These are phyloP conservation scores for Naegleria lovaniensis DNA, from an alignment of 208 protist species.

Conservation along the genomic window DNA sequence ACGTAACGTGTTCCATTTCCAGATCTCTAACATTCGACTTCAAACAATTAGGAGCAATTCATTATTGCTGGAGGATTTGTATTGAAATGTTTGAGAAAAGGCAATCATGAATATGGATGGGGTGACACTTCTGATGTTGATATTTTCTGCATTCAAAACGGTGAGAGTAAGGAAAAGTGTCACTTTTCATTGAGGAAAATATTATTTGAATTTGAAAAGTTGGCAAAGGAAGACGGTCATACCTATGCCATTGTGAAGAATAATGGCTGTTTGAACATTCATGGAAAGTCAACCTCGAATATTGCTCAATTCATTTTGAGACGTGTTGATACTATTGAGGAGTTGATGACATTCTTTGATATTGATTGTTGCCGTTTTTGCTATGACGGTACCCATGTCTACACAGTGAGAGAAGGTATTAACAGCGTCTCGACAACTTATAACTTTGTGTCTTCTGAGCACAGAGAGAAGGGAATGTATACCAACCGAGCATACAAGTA, in stretches of 20 bases:
- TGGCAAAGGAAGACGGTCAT: neutral
- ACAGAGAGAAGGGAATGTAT: neutral
- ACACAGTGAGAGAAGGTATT: conserved; percentile 8
- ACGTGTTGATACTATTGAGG: neutral
- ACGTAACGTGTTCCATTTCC: too few species aligned
- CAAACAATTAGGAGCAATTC: neutral
- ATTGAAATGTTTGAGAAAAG: neutral
- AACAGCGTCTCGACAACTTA: too few species aligned
- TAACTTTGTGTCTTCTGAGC: neutral
- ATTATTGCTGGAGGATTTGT: neutral
- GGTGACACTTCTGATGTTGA: neutral
- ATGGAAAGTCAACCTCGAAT: neutral
- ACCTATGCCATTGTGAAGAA: neutral
- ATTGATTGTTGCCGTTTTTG: conserved; percentile 1
- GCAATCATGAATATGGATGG: neutral
- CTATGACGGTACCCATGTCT: neutral
- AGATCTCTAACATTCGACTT: too few species aligned
- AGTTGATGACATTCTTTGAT: conserved; percentile 16
- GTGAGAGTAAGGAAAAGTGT: neutral
- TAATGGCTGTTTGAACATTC: neutral
- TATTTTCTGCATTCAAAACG: neutral
- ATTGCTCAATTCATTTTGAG: conserved; percentile 7
- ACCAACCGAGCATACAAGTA: neutral
- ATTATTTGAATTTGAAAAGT: neutral
- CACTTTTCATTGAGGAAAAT: neutral